These are phyloP conservation scores for Neocucurbitaria cava DNA, from an alignment of 2,329 filamentous ascomycete species.

Conservation along the genomic window DNA sequence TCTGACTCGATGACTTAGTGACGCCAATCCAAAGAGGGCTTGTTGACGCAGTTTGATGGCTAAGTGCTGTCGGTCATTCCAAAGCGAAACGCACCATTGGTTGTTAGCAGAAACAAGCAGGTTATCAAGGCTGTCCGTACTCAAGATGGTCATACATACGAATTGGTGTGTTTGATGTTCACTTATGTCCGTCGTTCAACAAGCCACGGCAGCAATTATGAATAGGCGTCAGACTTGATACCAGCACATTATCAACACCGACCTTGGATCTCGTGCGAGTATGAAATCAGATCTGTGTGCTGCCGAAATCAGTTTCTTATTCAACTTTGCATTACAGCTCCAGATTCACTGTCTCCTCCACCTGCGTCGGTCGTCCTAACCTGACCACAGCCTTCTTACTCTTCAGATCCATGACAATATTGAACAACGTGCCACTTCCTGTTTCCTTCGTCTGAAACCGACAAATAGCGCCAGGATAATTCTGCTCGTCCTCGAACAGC, in stretches of 20 bases:
- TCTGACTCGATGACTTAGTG: no score
- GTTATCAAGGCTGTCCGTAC: no score
- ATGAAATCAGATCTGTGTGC: no score
- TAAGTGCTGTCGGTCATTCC: no score
- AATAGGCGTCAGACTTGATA: background rate
- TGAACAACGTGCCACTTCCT: constrained; percentile 45
- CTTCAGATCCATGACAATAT: constrained; percentile 48
- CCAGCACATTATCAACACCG: background rate
- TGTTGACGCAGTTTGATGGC: no score
- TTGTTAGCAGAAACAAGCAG: no score
- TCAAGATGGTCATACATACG: no score
- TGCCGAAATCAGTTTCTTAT: background rate
- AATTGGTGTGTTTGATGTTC: no score
- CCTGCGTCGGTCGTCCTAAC: constrained; percentile 40
- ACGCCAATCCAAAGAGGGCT: no score
- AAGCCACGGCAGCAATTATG: background rate
- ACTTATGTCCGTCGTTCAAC: background rate
- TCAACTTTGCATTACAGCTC: background rate
- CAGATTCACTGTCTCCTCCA: constrained; percentile 29
- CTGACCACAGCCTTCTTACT: constrained; percentile 37
- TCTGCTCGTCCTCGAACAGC: constrained; percentile 53
- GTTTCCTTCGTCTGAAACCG: constrained; percentile 30
- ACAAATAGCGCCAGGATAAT: constrained; percentile 47
- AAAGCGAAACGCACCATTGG: no score
- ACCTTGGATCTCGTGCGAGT: no score